Percentiles rank a stretch among this genome's conserved stretches.
Conservation (phyloP, 169 alveolate species). For the Cryptosporidium sp. region DNA sequence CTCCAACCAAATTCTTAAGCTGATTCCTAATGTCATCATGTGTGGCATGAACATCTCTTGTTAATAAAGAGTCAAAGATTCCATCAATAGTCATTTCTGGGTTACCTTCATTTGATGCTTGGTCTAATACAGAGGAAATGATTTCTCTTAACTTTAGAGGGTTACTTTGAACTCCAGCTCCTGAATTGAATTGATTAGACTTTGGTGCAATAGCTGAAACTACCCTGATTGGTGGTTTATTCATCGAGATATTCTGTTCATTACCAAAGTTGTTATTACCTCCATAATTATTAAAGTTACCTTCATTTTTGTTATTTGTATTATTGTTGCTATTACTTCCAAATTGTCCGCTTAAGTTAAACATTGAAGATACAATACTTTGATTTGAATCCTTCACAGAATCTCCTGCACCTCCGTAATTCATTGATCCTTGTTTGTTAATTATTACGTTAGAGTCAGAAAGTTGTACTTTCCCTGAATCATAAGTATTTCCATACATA, state of each 20-base stretch:
- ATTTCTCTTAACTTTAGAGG: slow-evolving; percentile 62
- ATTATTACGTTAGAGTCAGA: neutral
- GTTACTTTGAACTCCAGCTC: neutral
- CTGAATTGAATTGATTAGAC: neutral
- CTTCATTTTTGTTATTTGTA: neutral
- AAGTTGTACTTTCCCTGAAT: neutral
- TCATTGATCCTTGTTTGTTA: neutral
- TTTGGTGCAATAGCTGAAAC: slow-evolving; percentile 65
- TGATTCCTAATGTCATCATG: slow-evolving; percentile 56
- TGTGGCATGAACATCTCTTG: slow-evolving; percentile 34
- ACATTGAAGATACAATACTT: slow-evolving; percentile 36
- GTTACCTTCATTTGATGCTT: slow-evolving; percentile 52
- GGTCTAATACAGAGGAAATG: slow-evolving; percentile 51
- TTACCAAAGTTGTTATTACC: neutral
- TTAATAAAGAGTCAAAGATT: slow-evolving; percentile 15
- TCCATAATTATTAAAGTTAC: neutral
- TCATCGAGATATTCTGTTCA: slow-evolving; percentile 44
- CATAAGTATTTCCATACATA: slow-evolving; percentile 8
- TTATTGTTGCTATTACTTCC: neutral
- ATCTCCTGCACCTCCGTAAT: neutral
- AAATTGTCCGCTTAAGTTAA: slow-evolving; percentile 58
- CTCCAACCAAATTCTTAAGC: slow-evolving; percentile 55
- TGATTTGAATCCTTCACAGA: slow-evolving; percentile 38
- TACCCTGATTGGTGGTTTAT: slow-evolving; percentile 24
- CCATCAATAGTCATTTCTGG: slow-evolving; percentile 66